Evolutionary conservation across 2,329 filamentous ascomycete genomes (phyloP), one percentile per base, ranked within the genome.

Genomic region (Xylaria sp.): DNA sequence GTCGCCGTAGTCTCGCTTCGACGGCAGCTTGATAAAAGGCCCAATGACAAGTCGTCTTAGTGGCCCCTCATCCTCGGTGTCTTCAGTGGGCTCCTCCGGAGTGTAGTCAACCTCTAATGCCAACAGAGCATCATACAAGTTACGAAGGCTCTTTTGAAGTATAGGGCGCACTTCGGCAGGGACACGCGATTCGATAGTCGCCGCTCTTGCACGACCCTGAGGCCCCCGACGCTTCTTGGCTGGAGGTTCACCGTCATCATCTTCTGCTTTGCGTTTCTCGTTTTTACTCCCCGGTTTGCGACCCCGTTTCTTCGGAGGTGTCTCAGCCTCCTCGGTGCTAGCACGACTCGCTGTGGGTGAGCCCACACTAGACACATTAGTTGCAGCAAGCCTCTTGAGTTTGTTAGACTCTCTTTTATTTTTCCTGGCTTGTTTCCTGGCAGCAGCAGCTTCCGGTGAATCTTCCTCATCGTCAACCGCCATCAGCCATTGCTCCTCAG

Each of bases 401-500:
- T 92, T 92, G 77, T 97, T 98, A 9, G 84, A 83, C 61, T 92
- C 90, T 44, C 94, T 90, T 79, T 90, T 93, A 70, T 94, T 93
- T 73, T 94, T 93, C 63, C 92, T 90, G 4, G 93, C 93, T 78
- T 94, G 90, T 77, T 98, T 98, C 50, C 96, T 90, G 44, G 93
- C 92, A 46, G 97, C 94, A 1, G 96, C 96, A 63, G 94, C 94
- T 79, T 98, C 96, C 37, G 97, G 94, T 0, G 90, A 91, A 78
- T 99, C 96, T 1, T 99, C 96, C 60, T 98, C 94, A 70, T 97
- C 95, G 79, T 99, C 96, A 39, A 99, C 95, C 63, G 96, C 96
- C 85, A 97, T 95, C 61, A 98, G 88, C 96, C 96, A 99, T 81
- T 99, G 97, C 83, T 99, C 96, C 82, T 99, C 97, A 0, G 96